Conservation (phyloP, 495 filamentous ascomycete genomes). For the Paragyromitra xinjiangensis region DNA sequence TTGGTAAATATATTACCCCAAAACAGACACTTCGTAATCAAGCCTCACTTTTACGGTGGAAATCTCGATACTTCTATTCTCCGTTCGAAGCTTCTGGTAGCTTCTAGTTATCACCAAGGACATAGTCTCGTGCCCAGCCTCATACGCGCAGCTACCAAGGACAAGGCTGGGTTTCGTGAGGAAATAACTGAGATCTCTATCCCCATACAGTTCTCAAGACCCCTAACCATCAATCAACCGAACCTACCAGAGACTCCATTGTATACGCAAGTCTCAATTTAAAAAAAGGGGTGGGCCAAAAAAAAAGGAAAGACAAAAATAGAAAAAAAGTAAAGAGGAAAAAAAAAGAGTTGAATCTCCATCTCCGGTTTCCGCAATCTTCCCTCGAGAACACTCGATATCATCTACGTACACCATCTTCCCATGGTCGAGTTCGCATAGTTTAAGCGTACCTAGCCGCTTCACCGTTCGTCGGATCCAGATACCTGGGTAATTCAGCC, state of each 20-base stretch:
- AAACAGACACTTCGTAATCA: neutral
- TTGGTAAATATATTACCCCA: neutral
- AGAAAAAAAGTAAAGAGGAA: neutral
- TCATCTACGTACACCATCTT: neutral
- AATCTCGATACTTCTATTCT: neutral
- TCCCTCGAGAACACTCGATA: neutral
- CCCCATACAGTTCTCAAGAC: neutral
- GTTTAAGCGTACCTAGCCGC: constrained; percentile 12
- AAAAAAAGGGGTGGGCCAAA: neutral
- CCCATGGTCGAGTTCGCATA: neutral
- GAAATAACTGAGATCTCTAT: neutral
- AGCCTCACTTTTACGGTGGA: neutral
- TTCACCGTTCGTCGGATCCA: neutral
- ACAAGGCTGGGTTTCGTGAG: neutral
- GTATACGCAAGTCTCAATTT: neutral
- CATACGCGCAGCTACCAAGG: neutral
- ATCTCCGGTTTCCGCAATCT: neutral
- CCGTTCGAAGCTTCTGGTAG: neutral
- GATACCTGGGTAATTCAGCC: constrained; percentile 28
- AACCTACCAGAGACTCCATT: neutral
- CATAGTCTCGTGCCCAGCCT: no score
- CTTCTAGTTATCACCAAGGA: neutral
- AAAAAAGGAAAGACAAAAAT: neutral
- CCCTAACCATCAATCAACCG: neutral
- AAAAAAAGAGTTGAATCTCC: neutral